phyloP scores from a whole-genome alignment of 306 rosid species.

The Acacia confusa region DNA sequence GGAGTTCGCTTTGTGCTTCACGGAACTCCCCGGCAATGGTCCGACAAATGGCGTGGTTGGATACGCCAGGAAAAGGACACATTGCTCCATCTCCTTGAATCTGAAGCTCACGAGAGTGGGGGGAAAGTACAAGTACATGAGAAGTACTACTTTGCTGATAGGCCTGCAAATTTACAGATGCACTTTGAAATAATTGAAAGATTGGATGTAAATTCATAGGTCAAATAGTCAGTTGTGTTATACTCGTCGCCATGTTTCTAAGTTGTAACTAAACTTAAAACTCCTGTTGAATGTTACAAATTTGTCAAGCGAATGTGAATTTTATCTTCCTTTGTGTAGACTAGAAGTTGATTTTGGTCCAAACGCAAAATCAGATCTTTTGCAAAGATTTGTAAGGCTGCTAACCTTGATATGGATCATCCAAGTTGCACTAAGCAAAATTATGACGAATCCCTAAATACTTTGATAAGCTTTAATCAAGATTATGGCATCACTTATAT shows the following conservation, averaged over 20 bases:
- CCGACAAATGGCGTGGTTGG: constrained; percentile 65
- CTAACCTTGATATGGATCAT: not conserved
- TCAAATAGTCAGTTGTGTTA: not conserved
- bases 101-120: constrained; percentile 47
- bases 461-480: too few species aligned
- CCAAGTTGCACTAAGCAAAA: not conserved
- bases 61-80: constrained; percentile 60
- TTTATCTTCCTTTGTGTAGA: not conserved
- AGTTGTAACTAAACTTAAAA: not conserved
- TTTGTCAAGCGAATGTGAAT: constrained; percentile 5
- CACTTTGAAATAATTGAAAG: constrained; percentile 81
- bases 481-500: too few species aligned
- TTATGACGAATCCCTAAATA: too few species aligned
- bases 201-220: constrained; percentile 51
- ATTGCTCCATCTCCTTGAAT: constrained; percentile 55
- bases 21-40: constrained; percentile 95
- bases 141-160: constrained; percentile 64
- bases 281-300: constrained; percentile 5
- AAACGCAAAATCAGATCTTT: not conserved
- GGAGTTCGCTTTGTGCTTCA: constrained; percentile 64
- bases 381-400: not conserved
- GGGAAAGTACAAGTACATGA: constrained; percentile 51
- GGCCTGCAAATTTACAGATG: constrained; percentile 69
- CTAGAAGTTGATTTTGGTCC: not conserved
- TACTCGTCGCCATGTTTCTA: not conserved